These are phyloP conservation scores for Phaeosphaeriaceae sp. DNA, from an alignment of 2,329 filamentous ascomycete genomes.

Conservation along the genomic window DNA sequence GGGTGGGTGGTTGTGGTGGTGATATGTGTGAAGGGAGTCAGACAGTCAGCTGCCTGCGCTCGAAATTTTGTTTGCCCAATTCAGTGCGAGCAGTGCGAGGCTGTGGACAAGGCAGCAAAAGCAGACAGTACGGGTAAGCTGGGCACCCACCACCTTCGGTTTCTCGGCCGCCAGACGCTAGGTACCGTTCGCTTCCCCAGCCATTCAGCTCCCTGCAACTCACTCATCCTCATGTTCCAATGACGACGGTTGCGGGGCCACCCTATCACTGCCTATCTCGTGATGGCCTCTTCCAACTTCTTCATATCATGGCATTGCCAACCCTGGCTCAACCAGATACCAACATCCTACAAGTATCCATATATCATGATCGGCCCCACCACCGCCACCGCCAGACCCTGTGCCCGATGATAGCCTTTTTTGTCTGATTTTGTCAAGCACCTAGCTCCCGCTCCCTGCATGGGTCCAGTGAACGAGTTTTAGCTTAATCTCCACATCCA, in stretches of 20 bases:
- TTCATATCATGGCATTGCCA: conserved; percentile 11
- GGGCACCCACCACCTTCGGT: too few relatives aligned
- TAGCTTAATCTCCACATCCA: conserved; percentile 15
- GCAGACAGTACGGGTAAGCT: too few relatives aligned
- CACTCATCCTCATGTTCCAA: conserved; percentile 2
- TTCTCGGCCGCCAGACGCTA: not conserved
- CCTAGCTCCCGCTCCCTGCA: conserved; percentile 43
- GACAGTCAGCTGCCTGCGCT: conserved; percentile 6
- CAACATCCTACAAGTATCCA: not conserved
- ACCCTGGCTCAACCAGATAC: not conserved
- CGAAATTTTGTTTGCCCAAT: conserved; percentile 11
- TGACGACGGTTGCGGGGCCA: conserved; percentile 17
- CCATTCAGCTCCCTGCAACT: conserved; percentile 21
- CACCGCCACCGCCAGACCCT: conserved; percentile 23
- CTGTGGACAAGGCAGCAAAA: conserved; percentile 6
- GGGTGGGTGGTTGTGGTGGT: too few relatives aligned
- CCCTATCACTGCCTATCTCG: conserved; percentile 5
- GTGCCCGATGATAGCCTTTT: conserved; percentile 35
- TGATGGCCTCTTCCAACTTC: conserved; percentile 9
- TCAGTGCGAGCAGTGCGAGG: not conserved
- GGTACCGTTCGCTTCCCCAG: conserved; percentile 19
- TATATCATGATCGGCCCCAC: conserved; percentile 8
- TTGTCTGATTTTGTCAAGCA: conserved; percentile 17
- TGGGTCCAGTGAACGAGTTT: conserved; percentile 29
- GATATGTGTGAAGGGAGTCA: not conserved